Percentiles rank a stretch among this genome's conserved stretches.
phyloP scores from a whole-genome alignment of 495 filamentous ascomycete genomes.

The Xylaria palmicola region DNA sequence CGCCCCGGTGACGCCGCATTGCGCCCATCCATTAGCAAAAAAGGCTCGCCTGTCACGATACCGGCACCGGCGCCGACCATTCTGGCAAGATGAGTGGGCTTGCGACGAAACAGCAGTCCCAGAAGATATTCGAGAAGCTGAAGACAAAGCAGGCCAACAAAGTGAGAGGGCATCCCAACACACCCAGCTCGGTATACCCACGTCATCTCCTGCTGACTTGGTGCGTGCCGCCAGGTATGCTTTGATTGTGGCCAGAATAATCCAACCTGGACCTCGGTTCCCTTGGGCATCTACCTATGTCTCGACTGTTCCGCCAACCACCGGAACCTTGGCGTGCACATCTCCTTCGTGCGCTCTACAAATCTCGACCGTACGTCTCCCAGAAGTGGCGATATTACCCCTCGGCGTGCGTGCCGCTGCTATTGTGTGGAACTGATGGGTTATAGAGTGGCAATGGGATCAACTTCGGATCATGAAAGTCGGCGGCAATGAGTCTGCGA shows the following conservation, averaged over 20 bases:
- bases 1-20: neutral
- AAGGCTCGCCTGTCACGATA: too few species aligned
- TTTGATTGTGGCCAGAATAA: constrained; percentile 97
- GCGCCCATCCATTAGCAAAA: constrained; percentile 19
- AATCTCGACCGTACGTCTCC: constrained; percentile 87
- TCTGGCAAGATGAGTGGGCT: constrained; percentile 66
- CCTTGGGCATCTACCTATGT: constrained; percentile 96
- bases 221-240: constrained; percentile 65
- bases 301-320: constrained; percentile 94
- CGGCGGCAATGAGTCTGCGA: constrained; percentile 96
- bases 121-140: constrained; percentile 97
- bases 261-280: constrained; percentile 96
- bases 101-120: constrained; percentile 90
- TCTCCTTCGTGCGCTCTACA: constrained; percentile 97
- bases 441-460: constrained; percentile 97
- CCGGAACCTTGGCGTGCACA: constrained; percentile 87
- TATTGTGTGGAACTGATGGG: constrained; percentile 11
- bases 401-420: neutral
- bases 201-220: constrained; percentile 24
- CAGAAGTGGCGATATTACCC: neutral
- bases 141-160: constrained; percentile 92
- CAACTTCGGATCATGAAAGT: constrained; percentile 98
- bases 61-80: constrained; percentile 8
- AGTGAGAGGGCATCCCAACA: constrained; percentile 49
- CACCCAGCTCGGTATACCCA: neutral